Conservation (phyloP, 768 basidiomycete species). For the Lactarius sp. region DNA sequence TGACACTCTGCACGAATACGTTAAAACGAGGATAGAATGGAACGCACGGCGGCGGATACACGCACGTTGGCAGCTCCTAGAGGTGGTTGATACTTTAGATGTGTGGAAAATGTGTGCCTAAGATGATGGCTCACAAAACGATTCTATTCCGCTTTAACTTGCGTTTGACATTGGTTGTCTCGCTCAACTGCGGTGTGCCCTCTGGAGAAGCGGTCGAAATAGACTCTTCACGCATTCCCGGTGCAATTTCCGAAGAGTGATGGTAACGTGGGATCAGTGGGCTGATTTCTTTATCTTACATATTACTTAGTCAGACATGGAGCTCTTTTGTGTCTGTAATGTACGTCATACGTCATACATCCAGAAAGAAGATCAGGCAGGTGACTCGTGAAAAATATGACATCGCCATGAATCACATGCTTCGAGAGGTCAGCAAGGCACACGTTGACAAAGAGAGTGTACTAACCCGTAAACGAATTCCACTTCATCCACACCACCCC, state of each 20-base stretch:
- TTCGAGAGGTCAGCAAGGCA: not conserved
- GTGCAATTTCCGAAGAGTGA: not conserved
- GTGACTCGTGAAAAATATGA: not conserved
- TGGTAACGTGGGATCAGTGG: not conserved
- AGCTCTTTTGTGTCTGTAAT: not conserved
- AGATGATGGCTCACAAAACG: constrained; percentile 22
- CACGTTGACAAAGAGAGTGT: not conserved
- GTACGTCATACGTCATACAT: too few species aligned
- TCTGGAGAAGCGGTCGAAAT: constrained; percentile 20
- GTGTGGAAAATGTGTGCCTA: not conserved
- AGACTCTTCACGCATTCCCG: constrained; percentile 18
- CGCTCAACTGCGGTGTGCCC: not conserved
- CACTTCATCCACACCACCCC: constrained; percentile 84
- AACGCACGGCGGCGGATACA: not conserved
- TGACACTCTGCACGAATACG: constrained; percentile 24
- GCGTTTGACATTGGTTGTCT: constrained; percentile 2
- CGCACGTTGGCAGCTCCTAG: constrained; percentile 27
- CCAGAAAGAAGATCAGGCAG: not conserved
- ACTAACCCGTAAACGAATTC: constrained; percentile 84
- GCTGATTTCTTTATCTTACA: not conserved
- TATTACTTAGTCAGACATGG: too few species aligned
- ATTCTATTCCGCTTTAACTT: constrained; percentile 27
- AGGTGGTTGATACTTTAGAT: not conserved
- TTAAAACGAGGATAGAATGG: not conserved
- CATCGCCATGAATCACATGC: constrained; percentile 14